phyloP scores from a whole-genome alignment of 2,329 filamentous ascomycete species.

The Stachybotrys chlorohalonatus region DNA sequence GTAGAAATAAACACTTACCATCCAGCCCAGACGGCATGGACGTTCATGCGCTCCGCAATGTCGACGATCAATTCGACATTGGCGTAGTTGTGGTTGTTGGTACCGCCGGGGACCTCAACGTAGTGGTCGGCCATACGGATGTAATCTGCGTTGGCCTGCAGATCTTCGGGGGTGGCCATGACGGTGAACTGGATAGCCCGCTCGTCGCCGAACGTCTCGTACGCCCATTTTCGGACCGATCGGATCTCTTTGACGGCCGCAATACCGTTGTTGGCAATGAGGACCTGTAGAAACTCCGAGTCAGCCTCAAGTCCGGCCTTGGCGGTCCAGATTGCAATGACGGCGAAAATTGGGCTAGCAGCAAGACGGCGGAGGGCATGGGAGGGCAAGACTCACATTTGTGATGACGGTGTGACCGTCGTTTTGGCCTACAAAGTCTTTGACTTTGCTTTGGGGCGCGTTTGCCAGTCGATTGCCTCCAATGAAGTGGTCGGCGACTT shows the following conservation, averaged over 20 bases:
- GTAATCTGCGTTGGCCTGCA: slow-evolving; percentile 96
- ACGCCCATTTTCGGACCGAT: slow-evolving; percentile 99
- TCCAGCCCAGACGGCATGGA: slow-evolving; percentile 98
- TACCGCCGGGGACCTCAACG: slow-evolving; percentile 95
- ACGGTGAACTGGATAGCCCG: slow-evolving; percentile 98
- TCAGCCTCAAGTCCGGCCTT: background rate
- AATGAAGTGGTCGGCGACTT: slow-evolving; percentile 88
- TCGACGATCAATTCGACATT: slow-evolving; percentile 99
- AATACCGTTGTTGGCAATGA: slow-evolving; percentile 99
- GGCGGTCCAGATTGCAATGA: background rate
- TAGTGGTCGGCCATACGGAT: slow-evolving; percentile 99
- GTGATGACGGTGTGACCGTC: slow-evolving; percentile 98
- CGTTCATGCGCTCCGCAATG: slow-evolving; percentile 95
- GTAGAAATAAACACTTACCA: slow-evolving; percentile 53
- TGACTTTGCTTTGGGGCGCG: slow-evolving; percentile 77
- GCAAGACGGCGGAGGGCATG: background rate
- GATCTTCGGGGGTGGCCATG: slow-evolving; percentile 98
- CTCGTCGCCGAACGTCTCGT: slow-evolving; percentile 98
- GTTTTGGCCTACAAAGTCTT: slow-evolving; percentile 86
- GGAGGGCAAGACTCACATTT: slow-evolving; percentile 56
- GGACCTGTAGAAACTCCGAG: slow-evolving; percentile 49
- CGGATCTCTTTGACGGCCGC: slow-evolving; percentile 98
- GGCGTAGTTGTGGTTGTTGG: slow-evolving; percentile 99
- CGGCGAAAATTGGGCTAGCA: background rate
- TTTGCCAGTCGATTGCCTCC: slow-evolving; percentile 82